Base-by-base conservation (phyloP, 1,284 basidiomycete genomes). In the Melampsora abietis-canadensis region DNA sequence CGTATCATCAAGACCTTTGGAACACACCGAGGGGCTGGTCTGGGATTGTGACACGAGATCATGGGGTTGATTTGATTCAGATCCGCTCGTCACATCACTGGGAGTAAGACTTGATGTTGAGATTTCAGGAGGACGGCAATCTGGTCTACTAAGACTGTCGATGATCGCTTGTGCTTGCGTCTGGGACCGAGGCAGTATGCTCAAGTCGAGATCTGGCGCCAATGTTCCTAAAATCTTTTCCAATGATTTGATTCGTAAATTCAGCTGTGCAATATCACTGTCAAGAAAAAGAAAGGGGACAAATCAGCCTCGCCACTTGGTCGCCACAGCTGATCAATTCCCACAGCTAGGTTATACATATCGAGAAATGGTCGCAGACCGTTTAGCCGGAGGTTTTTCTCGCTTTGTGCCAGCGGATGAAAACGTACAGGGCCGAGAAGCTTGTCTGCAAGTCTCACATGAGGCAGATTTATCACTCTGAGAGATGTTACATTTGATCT, bases 231-330 rank as follows among this genome's bases (percentile, higher is more conserved):
- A 30, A 19, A 72, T 44, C 30, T 72, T 51, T 46, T 72, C 68
- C 37, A 72, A 59, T 3, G 68, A 48, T 34, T 51, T 21, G n/a
- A 72, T 64, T 72, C 48, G 47, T 15, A 40, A 19, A 31, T 64
- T 63, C 31, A 72, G 60, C n/a, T 64, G 61, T 34, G 62, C 27
- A 21, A 72, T 64, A 17, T 72, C 60, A 48, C 68, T 72, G 48
- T 31, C 24, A 19, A 40, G 1, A 1, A 12, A 40, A 40, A 40
- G 10, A 34, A 3, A 40, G 37, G 37, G 2, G 10, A 8, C 37
- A 40, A 40, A 40, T 40, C 37, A 40, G 37, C 10, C 6, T 40
- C 37, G 12, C 4, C 6, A 40, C 37, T 40, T 40, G 4, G 1
- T 5, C 37, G 37, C 37, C 37, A 40, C 37, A 40, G 6, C 12